These are phyloP conservation scores for Zymoseptoria tritici DNA, from an alignment of 2,329 filamentous ascomycete genomes.

Conservation along the genomic window DNA sequence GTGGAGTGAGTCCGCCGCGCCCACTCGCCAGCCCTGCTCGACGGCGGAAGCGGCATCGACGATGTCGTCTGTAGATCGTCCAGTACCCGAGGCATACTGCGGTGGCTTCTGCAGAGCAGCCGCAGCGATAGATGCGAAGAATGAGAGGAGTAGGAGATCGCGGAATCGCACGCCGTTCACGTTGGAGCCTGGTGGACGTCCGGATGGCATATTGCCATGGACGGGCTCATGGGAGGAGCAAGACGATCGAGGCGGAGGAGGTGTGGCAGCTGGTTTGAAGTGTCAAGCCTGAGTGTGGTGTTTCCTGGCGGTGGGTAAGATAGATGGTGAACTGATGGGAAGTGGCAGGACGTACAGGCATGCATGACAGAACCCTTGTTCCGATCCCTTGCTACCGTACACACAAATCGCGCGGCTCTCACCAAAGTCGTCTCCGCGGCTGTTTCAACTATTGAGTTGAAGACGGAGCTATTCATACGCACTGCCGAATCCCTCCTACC, in stretches of 20 bases:
- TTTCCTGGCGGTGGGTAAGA: neutral
- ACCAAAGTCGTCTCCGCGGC: no score
- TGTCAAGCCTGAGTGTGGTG: neutral
- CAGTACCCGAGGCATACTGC: conserved; percentile 9
- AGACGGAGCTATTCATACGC: no score
- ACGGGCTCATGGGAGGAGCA: conserved; percentile 1
- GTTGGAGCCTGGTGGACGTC: conserved; percentile 23
- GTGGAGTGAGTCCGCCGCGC: conserved; percentile 21
- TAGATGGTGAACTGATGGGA: neutral
- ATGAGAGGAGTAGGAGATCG: conserved; percentile 24
- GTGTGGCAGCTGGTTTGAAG: neutral
- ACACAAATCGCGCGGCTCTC: no score
- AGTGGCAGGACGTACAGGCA: no score
- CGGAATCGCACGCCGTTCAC: conserved; percentile 19
- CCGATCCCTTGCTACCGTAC: no score
- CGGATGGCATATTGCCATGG: conserved; percentile 27
- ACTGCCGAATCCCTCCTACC: no score
- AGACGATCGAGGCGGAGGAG: neutral
- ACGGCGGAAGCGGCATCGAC: conserved; percentile 16
- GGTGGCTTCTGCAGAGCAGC: conserved; percentile 35
- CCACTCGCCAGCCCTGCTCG: conserved; percentile 11
- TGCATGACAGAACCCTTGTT: no score
- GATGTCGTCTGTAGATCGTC: conserved; percentile 11
- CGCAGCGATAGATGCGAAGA: conserved; percentile 26
- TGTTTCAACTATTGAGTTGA: no score